Percentiles rank a stretch among this genome's conserved stretches.
Evolutionary conservation across 1,284 basidiomycete genomes (phyloP).

Genomic region (Lentinus polychrous): DNA sequence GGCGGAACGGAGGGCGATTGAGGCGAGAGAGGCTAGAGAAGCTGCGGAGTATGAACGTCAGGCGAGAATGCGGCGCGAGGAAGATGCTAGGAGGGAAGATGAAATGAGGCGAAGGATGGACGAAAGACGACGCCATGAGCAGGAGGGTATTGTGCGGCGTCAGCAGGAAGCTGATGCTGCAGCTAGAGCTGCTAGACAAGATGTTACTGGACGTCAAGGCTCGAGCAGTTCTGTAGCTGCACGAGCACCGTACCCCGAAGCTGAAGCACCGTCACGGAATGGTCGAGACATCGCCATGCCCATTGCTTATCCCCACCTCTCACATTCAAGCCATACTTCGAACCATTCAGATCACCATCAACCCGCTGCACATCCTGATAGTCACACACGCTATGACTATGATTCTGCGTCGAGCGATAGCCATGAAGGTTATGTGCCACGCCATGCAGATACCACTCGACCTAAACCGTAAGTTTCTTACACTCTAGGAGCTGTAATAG

Average conservation of each 20-base stretch:
- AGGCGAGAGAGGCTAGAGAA: conserved; percentile 20
- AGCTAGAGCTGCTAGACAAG: conserved; percentile 26
- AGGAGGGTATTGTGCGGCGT: conserved; percentile 39
- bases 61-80: conserved; percentile 18
- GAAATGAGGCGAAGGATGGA: conserved; percentile 18
- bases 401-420: conserved; percentile 22
- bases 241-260: conserved; percentile 7
- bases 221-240: conserved; percentile 13
- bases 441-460: conserved; percentile 17
- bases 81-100: conserved; percentile 20
- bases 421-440: conserved; percentile 16
- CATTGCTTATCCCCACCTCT: conserved; percentile 23
- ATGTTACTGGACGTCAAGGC: conserved; percentile 11
- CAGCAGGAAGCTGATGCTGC: conserved; percentile 38
- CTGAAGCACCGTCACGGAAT: not conserved
- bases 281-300: conserved; percentile 8
- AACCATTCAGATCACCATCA: conserved; percentile 17
- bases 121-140: conserved; percentile 32
- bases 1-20: conserved; percentile 16
- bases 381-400: conserved; percentile 32
- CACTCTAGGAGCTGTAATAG: not conserved
- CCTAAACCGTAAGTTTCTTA: conserved; percentile 16
- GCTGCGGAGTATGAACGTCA: conserved; percentile 21
- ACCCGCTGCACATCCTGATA: conserved; percentile 36
- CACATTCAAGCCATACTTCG: conserved; percentile 16